Evolutionary conservation across 352 stramenopile species (phyloP).

Genomic region (Phytophthora sojae): DNA sequence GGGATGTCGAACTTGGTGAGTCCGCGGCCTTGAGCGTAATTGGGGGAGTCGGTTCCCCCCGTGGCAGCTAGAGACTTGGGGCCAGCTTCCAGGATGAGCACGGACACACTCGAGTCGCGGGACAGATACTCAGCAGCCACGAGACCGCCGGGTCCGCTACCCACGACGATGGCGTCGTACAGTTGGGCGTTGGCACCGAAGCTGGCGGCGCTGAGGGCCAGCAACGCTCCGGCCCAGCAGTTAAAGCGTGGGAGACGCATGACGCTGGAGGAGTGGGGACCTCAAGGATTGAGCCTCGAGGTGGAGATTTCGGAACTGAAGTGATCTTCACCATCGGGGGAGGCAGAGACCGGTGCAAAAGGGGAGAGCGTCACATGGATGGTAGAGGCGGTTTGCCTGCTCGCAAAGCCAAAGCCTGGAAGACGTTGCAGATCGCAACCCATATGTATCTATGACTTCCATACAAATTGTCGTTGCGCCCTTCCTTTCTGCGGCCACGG

Average conservation of each 20-base stretch:
- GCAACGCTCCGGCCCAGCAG: conserved; percentile 14
- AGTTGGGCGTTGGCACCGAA: conserved; percentile 26
- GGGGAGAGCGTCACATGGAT: not conserved
- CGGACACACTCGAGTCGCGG: conserved; percentile 52
- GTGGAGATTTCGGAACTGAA: conserved; percentile 15
- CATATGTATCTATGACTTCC: conserved; percentile 7
- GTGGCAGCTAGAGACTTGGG: conserved; percentile 49
- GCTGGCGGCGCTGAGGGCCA: conserved; percentile 5
- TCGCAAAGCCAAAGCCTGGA: conserved; percentile 1
- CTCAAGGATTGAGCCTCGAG: conserved; percentile 1
- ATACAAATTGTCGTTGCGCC: not conserved
- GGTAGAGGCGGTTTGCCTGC: conserved; percentile 5
- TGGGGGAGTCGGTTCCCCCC: conserved; percentile 50
- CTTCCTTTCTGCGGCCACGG: conserved; percentile 14
- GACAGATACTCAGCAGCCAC: conserved; percentile 68
- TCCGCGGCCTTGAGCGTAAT: conserved; percentile 49
- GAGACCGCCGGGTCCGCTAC: conserved; percentile 63
- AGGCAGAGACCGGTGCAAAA: not conserved
- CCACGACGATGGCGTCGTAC: conserved; percentile 68
- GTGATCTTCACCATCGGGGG: conserved; percentile 3
- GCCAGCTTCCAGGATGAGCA: conserved; percentile 72
- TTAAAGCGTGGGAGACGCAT: conserved; percentile 22
- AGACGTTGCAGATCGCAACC: conserved; percentile 14
- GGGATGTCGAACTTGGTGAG: conserved; percentile 80
- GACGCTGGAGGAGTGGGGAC: not conserved